Conservation (phyloP, 2,329 filamentous ascomycete species). For the Cladosporium colombiae region DNA sequence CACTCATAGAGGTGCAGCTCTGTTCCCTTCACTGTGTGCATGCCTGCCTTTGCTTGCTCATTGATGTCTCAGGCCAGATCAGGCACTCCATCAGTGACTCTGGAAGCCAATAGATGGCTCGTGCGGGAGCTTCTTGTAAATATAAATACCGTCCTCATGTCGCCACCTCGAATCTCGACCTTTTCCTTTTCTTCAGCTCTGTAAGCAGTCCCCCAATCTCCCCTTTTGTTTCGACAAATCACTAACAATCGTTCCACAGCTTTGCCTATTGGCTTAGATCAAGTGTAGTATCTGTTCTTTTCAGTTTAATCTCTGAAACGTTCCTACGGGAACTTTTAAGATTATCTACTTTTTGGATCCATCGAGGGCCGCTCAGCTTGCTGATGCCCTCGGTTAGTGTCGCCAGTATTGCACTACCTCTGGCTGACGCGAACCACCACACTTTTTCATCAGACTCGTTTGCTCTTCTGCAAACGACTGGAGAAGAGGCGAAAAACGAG, state of each 20-base stretch:
- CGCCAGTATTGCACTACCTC: slow-evolving; percentile 19
- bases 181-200: too few relatives aligned
- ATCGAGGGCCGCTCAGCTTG: slow-evolving; percentile 17
- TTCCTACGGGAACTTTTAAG: slow-evolving; percentile 10
- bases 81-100: not conserved
- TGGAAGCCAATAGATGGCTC: not conserved
- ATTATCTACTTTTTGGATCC: slow-evolving; percentile 15
- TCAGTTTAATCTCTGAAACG: slow-evolving; percentile 20
- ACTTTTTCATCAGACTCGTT: slow-evolving; percentile 12
- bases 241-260: too few relatives aligned
- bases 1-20: not conserved
- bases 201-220: too few relatives aligned
- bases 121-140: not conserved
- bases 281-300: slow-evolving; percentile 20
- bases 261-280: slow-evolving; percentile 9
- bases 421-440: slow-evolving; percentile 14
- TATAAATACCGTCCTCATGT: too few relatives aligned
- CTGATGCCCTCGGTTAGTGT: slow-evolving; percentile 18
- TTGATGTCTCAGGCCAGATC: not conserved
- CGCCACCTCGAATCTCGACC: too few relatives aligned
- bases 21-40: too few relatives aligned
- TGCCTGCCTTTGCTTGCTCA: not conserved
- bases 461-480: slow-evolving; percentile 4
- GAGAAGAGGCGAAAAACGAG: slow-evolving; percentile 5
- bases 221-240: too few relatives aligned